Evolutionary conservation across 352 stramenopile genomes (phyloP).

Genomic region (Plasmopara viticola): DNA sequence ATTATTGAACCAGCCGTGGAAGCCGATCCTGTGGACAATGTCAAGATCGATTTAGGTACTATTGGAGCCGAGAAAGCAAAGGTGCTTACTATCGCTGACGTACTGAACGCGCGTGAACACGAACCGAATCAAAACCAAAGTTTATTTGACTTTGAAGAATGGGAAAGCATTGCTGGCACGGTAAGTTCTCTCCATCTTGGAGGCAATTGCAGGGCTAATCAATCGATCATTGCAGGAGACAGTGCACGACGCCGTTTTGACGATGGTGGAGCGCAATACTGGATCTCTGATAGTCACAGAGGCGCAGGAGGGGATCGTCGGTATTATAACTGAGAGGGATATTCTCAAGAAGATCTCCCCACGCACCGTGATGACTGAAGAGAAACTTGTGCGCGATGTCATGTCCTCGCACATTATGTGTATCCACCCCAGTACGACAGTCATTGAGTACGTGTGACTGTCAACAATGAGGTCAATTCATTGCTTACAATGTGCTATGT

Average conservation of each 20-base stretch:
- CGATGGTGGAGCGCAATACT: constrained; percentile 79
- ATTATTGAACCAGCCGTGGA: neutral
- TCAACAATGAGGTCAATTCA: too few relatives aligned
- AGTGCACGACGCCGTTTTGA: constrained; percentile 63
- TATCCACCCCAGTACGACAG: constrained; percentile 67
- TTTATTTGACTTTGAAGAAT: constrained; percentile 55
- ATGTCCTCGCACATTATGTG: constrained; percentile 86
- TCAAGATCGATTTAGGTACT: constrained; percentile 44
- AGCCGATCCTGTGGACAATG: constrained; percentile 19
- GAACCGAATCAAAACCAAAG: constrained; percentile 35
- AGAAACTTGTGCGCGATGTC: constrained; percentile 66
- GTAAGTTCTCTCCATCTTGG: constrained; percentile 18
- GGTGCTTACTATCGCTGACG: constrained; percentile 67
- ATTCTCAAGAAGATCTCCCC: constrained; percentile 72
- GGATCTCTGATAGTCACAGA: constrained; percentile 78
- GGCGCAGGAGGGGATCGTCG: constrained; percentile 61
- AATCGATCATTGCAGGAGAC: constrained; percentile 33
- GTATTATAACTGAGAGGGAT: constrained; percentile 80
- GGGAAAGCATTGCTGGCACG: constrained; percentile 63
- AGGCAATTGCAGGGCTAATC: constrained; percentile 1
- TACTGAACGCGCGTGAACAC: constrained; percentile 51
- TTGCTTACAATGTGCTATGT: neutral
- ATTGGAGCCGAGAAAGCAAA: constrained; percentile 58
- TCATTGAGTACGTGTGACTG: constrained; percentile 58
- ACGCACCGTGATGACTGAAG: constrained; percentile 34